phyloP scores from a whole-genome alignment of 2,329 filamentous ascomycete genomes.

The Pseudogymnoascus sp. region DNA sequence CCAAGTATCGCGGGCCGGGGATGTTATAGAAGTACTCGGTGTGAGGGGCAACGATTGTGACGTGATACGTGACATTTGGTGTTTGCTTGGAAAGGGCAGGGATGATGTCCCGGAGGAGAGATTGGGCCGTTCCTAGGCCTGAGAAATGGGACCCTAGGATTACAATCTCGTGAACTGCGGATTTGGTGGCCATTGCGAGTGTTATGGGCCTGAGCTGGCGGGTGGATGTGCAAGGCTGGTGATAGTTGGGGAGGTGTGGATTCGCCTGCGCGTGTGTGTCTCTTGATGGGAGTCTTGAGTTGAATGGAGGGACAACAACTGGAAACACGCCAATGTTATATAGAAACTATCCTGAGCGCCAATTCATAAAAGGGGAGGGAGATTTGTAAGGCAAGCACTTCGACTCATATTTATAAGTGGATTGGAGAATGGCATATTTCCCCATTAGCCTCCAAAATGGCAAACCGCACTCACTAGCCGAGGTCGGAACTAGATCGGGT shows the following conservation, averaged over 20 bases:
- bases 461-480: neutral
- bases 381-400: neutral
- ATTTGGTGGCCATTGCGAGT: neutral
- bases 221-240: neutral
- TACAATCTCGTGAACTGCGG: neutral
- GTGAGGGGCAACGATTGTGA: slow-evolving; percentile 47
- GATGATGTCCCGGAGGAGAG: slow-evolving; percentile 6
- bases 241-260: neutral
- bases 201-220: neutral
- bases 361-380: neutral
- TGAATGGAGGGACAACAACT: neutral
- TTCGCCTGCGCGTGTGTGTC: neutral
- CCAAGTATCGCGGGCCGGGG: slow-evolving; percentile 45
- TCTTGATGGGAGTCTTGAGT: neutral
- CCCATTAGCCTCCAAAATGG: neutral
- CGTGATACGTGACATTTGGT: slow-evolving; percentile 35
- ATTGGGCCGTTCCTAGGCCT: neutral
- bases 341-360: neutral
- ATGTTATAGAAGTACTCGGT: slow-evolving; percentile 45
- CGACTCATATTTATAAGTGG: neutral
- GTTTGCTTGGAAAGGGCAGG: slow-evolving; percentile 5
- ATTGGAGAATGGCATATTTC: neutral
- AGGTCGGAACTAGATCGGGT: neutral
- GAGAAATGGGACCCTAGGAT: neutral
- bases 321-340: neutral